Percentiles rank a stretch among this genome's conserved stretches.
phyloP scores from a whole-genome alignment of 352 stramenopile species.

The Phytopythium mirpurense region DNA sequence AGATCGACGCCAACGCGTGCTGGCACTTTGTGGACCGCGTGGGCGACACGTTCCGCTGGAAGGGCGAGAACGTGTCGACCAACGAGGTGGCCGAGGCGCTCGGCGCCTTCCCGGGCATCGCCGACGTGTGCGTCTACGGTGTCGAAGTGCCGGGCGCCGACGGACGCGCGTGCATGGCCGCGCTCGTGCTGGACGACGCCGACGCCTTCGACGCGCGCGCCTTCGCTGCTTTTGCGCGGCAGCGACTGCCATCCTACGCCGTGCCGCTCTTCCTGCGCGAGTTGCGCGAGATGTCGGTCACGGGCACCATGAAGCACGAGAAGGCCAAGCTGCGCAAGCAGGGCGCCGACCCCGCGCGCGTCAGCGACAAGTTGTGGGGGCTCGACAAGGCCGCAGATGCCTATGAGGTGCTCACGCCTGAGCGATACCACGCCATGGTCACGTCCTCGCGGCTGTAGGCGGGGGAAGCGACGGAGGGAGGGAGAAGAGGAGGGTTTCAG shows the following conservation, averaged over 20 bases:
- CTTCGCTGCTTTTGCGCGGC: slow-evolving; percentile 48
- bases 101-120: slow-evolving; percentile 66
- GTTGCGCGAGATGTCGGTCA: slow-evolving; percentile 68
- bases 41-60: slow-evolving; percentile 93
- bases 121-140: slow-evolving; percentile 76
- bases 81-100: slow-evolving; percentile 85
- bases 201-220: slow-evolving; percentile 42
- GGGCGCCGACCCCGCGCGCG: slow-evolving; percentile 59
- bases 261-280: slow-evolving; percentile 85
- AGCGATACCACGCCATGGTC: slow-evolving; percentile 50
- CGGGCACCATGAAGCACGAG: slow-evolving; percentile 90
- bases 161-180: slow-evolving; percentile 77
- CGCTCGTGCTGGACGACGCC: slow-evolving; percentile 78
- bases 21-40: slow-evolving; percentile 91
- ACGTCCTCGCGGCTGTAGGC: slow-evolving; percentile 50
- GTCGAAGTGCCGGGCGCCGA: slow-evolving; percentile 70
- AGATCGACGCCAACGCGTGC: slow-evolving; percentile 58
- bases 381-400: slow-evolving; percentile 39
- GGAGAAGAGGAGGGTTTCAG: too few relatives aligned
- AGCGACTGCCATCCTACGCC: slow-evolving; percentile 57
- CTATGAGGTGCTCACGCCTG: slow-evolving; percentile 52
- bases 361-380: slow-evolving; percentile 56
- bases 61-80: slow-evolving; percentile 91
- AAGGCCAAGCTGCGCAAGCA: slow-evolving; percentile 86
- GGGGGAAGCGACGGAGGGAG: too few relatives aligned